phyloP scores from a whole-genome alignment of 164 flowering plant species.

The Sedum album region DNA sequence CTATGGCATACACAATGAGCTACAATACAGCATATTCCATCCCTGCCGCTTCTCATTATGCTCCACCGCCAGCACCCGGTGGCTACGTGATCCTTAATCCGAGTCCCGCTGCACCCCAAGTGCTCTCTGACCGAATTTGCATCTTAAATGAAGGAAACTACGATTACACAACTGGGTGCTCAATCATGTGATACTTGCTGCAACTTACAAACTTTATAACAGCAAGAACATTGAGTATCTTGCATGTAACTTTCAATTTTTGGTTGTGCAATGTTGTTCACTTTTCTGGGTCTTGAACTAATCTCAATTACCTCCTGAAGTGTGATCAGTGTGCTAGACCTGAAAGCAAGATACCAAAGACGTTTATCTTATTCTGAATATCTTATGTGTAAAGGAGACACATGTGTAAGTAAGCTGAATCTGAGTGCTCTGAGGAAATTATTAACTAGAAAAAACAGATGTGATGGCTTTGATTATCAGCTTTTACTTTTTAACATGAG shows the following conservation, averaged over 20 bases:
- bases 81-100: conserved; percentile 16
- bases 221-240: background rate
- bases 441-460: background rate
- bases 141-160: conserved; percentile 12
- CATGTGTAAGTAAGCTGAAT: background rate
- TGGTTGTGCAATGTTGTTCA: conserved; percentile 2
- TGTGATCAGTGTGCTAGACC: conserved; percentile 10
- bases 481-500: conserved; percentile 4
- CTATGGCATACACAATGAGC: conserved; percentile 29
- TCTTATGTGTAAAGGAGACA: conserved; percentile 12
- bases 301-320: background rate
- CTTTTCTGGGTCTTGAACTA: conserved; percentile 10
- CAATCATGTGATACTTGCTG: conserved; percentile 28
- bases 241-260: background rate
- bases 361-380: conserved; percentile 2
- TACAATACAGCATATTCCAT: conserved; percentile 32
- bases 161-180: conserved; percentile 28
- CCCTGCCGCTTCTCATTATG: conserved; percentile 16
- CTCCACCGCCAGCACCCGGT: conserved; percentile 14
- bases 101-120: conserved; percentile 11
- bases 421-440: background rate
- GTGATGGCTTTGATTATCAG: conserved; percentile 2
- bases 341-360: conserved; percentile 10
- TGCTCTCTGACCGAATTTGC: conserved; percentile 18
- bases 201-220: no score